Evolutionary conservation across 345 rosid species (phyloP), one percentile per base, ranked within the genome.

Genomic region (Gossypium longicalyx): DNA sequence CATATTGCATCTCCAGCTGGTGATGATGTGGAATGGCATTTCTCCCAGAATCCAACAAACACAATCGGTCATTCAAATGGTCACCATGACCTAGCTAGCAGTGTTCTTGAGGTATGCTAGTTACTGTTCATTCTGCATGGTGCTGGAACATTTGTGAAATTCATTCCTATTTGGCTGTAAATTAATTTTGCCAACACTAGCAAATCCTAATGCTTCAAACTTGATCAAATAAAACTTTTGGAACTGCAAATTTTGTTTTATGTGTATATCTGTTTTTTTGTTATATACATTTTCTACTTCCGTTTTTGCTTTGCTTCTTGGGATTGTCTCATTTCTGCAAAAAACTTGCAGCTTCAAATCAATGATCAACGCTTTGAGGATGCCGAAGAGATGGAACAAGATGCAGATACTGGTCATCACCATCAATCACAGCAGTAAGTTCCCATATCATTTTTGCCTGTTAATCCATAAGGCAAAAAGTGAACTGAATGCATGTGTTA

Each of bases 11-110:
- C 66, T 67, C 34, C 82, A 85, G 87, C 74, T 17, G 87, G 60
- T 59, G 96, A 82, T 67, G 96, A 86, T 74, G 72, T 86, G 2
- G 92, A 82, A 7, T 85, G 88, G 88, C 79, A 76, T 77, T 58
- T 84, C 59, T 81, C 86, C 22, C 83, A 82, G 78, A 85, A 85
- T 77, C 87, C 84, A 3, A 69, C 87, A 13, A 89, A 82, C 73
- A 70, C 90, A n/a, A 93, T 95, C 60, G 99, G 98, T 77, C 89
- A 85, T 74, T 88, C 99, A 53, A 93, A 87, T 78, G 98, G 98
- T 22, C 86, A 83, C 78, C 87, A 85, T 76, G 91, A 87, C 78
- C 86, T 94, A 17, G 85, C 87, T 56, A 86, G 79, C 56, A 81
- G 83, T 1, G 91, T 95, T 76, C 93, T 89, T 38, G 90, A 89